These are phyloP conservation scores for Aspergillus oerlinghausenensis DNA, from an alignment of 2,329 filamentous ascomycete genomes.

Conservation along the genomic window DNA sequence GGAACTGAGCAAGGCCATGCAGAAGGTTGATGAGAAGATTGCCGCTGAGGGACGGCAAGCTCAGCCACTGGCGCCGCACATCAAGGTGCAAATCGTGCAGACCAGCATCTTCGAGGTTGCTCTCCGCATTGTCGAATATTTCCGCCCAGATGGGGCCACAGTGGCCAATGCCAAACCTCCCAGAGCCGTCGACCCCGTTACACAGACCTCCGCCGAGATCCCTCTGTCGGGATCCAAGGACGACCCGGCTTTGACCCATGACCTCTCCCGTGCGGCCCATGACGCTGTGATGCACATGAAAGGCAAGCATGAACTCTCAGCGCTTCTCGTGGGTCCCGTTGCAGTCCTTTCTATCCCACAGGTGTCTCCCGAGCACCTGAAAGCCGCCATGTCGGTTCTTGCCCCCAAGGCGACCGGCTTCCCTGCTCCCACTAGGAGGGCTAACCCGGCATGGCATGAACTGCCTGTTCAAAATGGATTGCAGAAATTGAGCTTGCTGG, in stretches of 20 bases:
- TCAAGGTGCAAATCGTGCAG: constrained; percentile 79
- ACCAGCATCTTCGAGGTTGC: constrained; percentile 86
- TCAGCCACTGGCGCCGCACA: constrained; percentile 49
- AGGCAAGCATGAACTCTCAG: constrained; percentile 59
- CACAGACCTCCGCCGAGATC: constrained; percentile 30
- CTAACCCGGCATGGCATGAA: constrained; percentile 78
- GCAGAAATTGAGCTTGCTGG: constrained; percentile 81
- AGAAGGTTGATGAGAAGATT: constrained; percentile 64
- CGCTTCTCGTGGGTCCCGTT: constrained; percentile 76
- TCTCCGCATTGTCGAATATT: constrained; percentile 82
- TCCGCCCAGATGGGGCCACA: constrained; percentile 47
- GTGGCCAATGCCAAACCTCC: constrained; percentile 17
- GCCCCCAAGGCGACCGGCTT: constrained; percentile 68
- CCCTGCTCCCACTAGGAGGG: constrained; percentile 70
- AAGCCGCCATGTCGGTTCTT: constrained; percentile 73
- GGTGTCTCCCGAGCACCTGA: constrained; percentile 79
- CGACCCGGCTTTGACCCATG: constrained; percentile 50
- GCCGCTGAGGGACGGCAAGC: constrained; percentile 49
- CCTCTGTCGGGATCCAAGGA: constrained; percentile 27
- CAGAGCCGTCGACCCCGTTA: constrained; percentile 23
- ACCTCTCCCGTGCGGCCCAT: constrained; percentile 55
- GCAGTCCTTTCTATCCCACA: constrained; percentile 74
- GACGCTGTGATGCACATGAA: constrained; percentile 47
- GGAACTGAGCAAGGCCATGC: constrained; percentile 59
- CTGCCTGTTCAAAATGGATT: constrained; percentile 71